These are phyloP conservation scores for Fusarium robinianum DNA, from an alignment of 2,329 filamentous ascomycete species.

Conservation along the genomic window DNA sequence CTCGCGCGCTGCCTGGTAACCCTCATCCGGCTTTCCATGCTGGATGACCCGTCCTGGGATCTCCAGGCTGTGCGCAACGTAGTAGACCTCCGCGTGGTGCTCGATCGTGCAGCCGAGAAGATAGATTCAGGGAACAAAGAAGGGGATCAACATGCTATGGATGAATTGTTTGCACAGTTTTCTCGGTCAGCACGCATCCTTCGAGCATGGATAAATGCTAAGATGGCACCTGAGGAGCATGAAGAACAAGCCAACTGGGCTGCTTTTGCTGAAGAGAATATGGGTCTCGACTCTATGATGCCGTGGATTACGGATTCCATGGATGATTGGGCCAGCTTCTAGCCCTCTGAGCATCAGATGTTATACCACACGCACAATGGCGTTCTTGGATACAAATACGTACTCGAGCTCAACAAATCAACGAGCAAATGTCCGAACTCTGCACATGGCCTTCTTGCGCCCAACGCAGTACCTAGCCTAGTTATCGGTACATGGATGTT, in stretches of 20 bases:
- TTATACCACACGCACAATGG: no score
- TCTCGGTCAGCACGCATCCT: not conserved
- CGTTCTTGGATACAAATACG: no score
- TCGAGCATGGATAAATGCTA: not conserved
- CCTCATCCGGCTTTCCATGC: not conserved
- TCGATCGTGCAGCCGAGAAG: not conserved
- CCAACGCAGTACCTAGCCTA: no score
- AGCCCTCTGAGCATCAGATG: not conserved
- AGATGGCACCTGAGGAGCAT: not conserved
- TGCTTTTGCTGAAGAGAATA: not conserved
- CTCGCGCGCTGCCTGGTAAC: not conserved
- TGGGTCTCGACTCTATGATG: not conserved
- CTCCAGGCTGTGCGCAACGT: not conserved
- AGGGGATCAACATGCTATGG: not conserved
- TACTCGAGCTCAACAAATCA: no score
- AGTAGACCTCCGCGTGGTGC: not conserved
- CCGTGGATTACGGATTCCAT: not conserved
- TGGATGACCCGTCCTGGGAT: constrained; percentile 1
- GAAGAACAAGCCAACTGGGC: not conserved
- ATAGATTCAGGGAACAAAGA: not conserved
- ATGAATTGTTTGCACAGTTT: not conserved
- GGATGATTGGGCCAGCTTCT: not conserved
- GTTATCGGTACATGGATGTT: no score
- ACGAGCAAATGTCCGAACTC: no score
- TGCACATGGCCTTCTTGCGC: no score